A percentile compares a stretch with the other conserved stretches of the same genome.
These are phyloP conservation scores for Mucor saturninus DNA, from an alignment of 371 early-diverging fungal species.

Conservation along the genomic window DNA sequence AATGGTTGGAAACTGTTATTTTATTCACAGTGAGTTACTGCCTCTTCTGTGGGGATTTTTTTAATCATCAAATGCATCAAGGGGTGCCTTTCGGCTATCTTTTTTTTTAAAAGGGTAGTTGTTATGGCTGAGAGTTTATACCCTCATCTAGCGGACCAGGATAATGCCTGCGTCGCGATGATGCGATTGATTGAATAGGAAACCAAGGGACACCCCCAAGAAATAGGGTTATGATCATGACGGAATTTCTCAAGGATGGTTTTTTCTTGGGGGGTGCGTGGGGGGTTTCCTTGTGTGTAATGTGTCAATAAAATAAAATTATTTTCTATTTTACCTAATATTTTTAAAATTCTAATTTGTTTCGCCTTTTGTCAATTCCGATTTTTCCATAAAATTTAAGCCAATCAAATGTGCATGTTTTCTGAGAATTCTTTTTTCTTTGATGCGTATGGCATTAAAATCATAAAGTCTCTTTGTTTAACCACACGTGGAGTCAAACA, in stretches of 20 bases:
- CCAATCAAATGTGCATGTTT: conserved; percentile 10
- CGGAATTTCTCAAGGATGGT: neutral
- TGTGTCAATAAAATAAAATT: neutral
- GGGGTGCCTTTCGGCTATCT: conserved; percentile 20
- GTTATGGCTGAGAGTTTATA: conserved; percentile 29
- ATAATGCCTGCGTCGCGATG: conserved; percentile 36
- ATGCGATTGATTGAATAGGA: conserved; percentile 22
- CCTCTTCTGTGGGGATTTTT: neutral
- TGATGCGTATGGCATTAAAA: neutral
- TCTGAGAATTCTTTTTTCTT: conserved; percentile 14
- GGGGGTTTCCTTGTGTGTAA: neutral
- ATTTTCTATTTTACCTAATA: neutral
- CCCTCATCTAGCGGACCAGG: conserved; percentile 32
- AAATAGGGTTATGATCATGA: neutral
- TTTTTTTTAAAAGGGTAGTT: neutral
- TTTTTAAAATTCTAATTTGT: no score
- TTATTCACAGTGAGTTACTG: neutral
- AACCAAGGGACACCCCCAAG: neutral
- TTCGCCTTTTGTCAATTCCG: neutral
- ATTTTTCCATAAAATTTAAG: neutral
- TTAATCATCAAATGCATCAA: conserved; percentile 24
- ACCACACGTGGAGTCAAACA: conserved; percentile 13
- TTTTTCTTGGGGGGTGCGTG: neutral
- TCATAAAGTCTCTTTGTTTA: neutral
- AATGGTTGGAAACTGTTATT: neutral